A percentile compares a stretch with the other conserved stretches of the same genome.
Evolutionary conservation across 495 filamentous ascomycete genomes (phyloP).

Genomic region (Coniosporium apollinis): DNA sequence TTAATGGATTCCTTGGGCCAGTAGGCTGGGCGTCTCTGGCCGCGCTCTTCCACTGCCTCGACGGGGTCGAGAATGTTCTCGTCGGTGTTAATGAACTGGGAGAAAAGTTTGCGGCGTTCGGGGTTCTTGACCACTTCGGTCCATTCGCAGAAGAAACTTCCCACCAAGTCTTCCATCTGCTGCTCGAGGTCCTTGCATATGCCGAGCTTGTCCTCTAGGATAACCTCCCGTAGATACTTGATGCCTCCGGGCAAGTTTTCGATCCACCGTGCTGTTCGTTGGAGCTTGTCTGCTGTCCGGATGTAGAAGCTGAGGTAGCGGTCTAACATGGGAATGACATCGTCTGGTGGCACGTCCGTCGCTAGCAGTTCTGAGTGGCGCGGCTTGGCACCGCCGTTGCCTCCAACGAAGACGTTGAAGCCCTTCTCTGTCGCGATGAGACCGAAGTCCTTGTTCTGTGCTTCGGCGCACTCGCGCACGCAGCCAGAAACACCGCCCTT

Average conservation of each 20-base stretch:
- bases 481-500: conserved; percentile 89
- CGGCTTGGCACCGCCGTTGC: conserved; percentile 85
- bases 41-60: conserved; percentile 58
- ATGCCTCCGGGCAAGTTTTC: conserved; percentile 79
- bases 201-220: conserved; percentile 78
- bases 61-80: conserved; percentile 53
- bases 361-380: conserved; percentile 74
- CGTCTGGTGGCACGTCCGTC: conserved; percentile 75
- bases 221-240: conserved; percentile 64
- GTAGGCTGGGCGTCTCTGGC: conserved; percentile 60
- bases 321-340: conserved; percentile 76
- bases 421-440: conserved; percentile 90
- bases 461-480: conserved; percentile 87
- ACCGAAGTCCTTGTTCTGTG: conserved; percentile 92
- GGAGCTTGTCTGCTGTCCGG: conserved; percentile 85
- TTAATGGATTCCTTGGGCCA: conserved; percentile 58
- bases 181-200: conserved; percentile 73
- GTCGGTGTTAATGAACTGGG: conserved; percentile 74
- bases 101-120: conserved; percentile 52
- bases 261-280: conserved; percentile 86
- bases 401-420: conserved; percentile 87
- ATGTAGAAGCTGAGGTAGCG: conserved; percentile 95
- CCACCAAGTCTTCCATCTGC: conserved; percentile 81
- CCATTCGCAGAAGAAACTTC: conserved; percentile 92
- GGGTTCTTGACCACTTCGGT: conserved; percentile 65